Percentiles rank a stretch among this genome's conserved stretches.
Evolutionary conservation across 106 monocot genomes (phyloP).

Genomic region (Alisma plantagoaquatica): DNA sequence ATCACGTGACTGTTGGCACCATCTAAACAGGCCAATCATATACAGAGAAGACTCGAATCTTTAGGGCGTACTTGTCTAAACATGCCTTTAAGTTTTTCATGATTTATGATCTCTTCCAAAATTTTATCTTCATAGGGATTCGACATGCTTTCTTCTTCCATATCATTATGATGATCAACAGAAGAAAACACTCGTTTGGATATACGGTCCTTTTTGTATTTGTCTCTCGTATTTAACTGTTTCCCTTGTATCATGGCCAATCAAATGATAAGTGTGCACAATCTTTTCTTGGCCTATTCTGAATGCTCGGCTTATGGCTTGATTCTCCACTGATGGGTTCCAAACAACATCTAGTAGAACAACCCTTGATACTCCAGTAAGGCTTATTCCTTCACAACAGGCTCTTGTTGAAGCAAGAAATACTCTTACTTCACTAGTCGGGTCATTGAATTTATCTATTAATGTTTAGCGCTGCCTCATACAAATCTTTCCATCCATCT

Average conservation of each 20-base stretch:
- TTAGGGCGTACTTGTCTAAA: constrained; percentile 42
- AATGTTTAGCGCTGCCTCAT: constrained; percentile 12
- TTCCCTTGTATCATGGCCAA: constrained; percentile 37
- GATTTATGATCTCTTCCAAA: constrained; percentile 37
- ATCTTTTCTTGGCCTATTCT: constrained; percentile 46
- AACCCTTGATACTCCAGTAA: constrained; percentile 56
- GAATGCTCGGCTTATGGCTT: constrained; percentile 57
- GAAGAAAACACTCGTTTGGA: constrained; percentile 47
- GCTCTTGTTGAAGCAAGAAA: too few relatives aligned
- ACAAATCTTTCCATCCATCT: constrained; percentile 27
- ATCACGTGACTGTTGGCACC: too few relatives aligned
- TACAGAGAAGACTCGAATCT: too few relatives aligned
- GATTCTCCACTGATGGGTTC: constrained; percentile 56
- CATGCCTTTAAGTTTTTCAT: constrained; percentile 34
- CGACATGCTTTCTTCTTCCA: background rate
- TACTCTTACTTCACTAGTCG: too few relatives aligned
- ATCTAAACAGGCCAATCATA: too few relatives aligned
- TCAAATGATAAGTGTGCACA: constrained; percentile 50
- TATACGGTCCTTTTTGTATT: constrained; percentile 27
- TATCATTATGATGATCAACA: constrained; percentile 1
- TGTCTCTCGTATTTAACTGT: constrained; percentile 33
- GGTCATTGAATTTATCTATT: constrained; percentile 46
- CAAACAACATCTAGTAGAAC: constrained; percentile 55
- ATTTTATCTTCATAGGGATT: constrained; percentile 32
- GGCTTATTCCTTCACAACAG: constrained; percentile 56